A percentile compares a stretch with the other conserved stretches of the same genome.
Conservation (phyloP, 305 asterid genomes). For the Fraxinus latifolia region DNA sequence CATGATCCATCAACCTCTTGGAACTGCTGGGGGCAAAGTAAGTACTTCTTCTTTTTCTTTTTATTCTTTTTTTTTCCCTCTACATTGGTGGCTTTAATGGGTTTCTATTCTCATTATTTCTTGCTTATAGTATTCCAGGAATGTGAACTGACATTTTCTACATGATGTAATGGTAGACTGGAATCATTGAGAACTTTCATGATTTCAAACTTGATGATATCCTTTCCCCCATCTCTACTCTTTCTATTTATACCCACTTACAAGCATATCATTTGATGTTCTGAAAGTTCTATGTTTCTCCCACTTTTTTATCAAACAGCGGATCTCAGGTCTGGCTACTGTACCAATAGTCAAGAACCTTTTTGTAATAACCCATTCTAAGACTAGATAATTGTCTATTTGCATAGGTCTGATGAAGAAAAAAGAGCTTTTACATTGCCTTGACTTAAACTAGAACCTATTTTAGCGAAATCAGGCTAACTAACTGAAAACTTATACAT, state of each 20-base stretch:
- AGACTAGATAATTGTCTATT: background rate
- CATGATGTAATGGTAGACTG: background rate
- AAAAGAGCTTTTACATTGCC: background rate
- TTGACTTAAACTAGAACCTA: background rate
- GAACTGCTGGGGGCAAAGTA: constrained; percentile 77
- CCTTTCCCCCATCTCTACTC: background rate
- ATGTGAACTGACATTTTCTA: background rate
- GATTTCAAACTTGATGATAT: background rate
- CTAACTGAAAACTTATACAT: background rate
- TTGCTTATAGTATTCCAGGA: background rate
- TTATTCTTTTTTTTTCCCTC: background rate
- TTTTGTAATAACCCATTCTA: background rate
- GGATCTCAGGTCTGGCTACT: background rate
- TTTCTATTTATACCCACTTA: background rate
- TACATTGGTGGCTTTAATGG: background rate
- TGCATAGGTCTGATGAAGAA: background rate
- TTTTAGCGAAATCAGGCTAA: background rate
- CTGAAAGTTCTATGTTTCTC: background rate
- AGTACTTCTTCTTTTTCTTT: constrained; percentile 5
- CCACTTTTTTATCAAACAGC: background rate
- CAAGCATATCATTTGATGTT: background rate
- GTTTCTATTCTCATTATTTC: background rate
- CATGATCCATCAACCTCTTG: constrained; percentile 96
- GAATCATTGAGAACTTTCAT: background rate
- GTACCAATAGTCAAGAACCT: background rate